phyloP scores from a whole-genome alignment of 495 filamentous ascomycete genomes.

The Friedmanniomyces endolithicus region DNA sequence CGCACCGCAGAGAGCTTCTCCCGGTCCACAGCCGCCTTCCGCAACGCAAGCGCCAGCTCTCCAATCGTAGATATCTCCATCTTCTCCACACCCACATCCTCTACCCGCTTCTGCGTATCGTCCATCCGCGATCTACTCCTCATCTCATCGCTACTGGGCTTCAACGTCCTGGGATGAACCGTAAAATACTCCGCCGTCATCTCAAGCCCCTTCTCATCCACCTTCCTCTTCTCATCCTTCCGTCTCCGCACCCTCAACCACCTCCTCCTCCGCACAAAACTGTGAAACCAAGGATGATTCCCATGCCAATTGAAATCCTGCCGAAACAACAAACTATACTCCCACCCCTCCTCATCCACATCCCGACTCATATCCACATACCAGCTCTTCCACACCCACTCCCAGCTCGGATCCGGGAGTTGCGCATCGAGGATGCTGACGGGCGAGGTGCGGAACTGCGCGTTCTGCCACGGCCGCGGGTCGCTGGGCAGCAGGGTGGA shows the following conservation, averaged over 20 bases:
- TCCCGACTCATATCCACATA: conserved; percentile 81
- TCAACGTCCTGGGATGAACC: conserved; percentile 42
- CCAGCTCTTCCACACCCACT: conserved; percentile 93
- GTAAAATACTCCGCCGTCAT: conserved; percentile 81
- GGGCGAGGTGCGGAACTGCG: conserved; percentile 52
- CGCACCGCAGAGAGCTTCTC: conserved; percentile 75
- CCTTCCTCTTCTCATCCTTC: conserved; percentile 30
- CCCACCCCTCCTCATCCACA: conserved; percentile 88
- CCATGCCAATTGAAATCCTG: conserved; percentile 79
- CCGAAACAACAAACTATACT: conserved; percentile 79
- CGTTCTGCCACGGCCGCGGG: conserved; percentile 74
- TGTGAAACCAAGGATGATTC: conserved; percentile 79
- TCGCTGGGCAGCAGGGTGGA: conserved; percentile 80
- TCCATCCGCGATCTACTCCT: conserved; percentile 16
- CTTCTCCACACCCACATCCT: conserved; percentile 24
- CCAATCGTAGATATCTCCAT: conserved; percentile 56
- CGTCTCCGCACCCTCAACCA: conserved; percentile 82
- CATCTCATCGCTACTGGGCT: not conserved
- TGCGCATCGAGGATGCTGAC: conserved; percentile 87
- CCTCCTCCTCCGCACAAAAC: conserved; percentile 74
- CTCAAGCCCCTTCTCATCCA: conserved; percentile 41
- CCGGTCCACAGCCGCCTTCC: conserved; percentile 62
- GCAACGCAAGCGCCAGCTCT: conserved; percentile 50
- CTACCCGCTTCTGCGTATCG: conserved; percentile 9
- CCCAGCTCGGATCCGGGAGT: conserved; percentile 88